Conservation (phyloP, 2,329 filamentous ascomycete genomes). For the Elsinoe perseae region DNA sequence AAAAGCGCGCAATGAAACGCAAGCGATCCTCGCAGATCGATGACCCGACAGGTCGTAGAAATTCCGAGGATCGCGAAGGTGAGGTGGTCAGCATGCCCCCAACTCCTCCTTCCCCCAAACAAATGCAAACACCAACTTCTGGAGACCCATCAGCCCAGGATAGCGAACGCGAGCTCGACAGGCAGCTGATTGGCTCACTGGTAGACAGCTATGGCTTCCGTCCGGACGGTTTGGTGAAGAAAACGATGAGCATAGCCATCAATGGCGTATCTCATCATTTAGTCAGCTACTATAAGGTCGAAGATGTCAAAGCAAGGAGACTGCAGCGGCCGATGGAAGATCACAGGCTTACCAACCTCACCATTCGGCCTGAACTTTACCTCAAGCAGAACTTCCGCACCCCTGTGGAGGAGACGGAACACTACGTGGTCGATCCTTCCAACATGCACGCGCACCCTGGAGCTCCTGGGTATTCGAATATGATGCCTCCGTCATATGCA, state of each 20-base stretch:
- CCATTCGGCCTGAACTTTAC: slow-evolving; percentile 31
- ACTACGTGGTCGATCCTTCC: slow-evolving; percentile 30
- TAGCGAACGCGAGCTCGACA: slow-evolving; percentile 43
- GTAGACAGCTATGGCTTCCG: slow-evolving; percentile 90
- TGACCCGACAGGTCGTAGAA: slow-evolving; percentile 43
- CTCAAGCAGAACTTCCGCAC: slow-evolving; percentile 35
- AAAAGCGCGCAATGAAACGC: slow-evolving; percentile 74
- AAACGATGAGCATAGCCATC: slow-evolving; percentile 76
- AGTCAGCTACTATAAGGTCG: slow-evolving; percentile 79
- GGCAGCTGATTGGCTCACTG: slow-evolving; percentile 67
- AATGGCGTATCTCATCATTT: slow-evolving; percentile 72
- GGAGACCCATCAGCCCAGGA: slow-evolving; percentile 21
- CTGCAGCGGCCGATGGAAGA: slow-evolving; percentile 54
- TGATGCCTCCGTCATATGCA: slow-evolving; percentile 25
- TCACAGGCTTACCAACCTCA: slow-evolving; percentile 32
- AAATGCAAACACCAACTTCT: slow-evolving; percentile 27
- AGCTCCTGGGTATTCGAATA: slow-evolving; percentile 20
- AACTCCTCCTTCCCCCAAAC: slow-evolving; percentile 28
- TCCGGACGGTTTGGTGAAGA: slow-evolving; percentile 74
- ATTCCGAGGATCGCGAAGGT: slow-evolving; percentile 28
- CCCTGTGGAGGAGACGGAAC: slow-evolving; percentile 32
- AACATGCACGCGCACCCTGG: slow-evolving; percentile 30
- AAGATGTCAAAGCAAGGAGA: slow-evolving; percentile 61
- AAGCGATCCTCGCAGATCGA: slow-evolving; percentile 46
- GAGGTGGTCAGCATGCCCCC: slow-evolving; percentile 25